Evolutionary conservation across 176 grass and related monocot genomes (phyloP).

Genomic region (Ensete glaucum): DNA sequence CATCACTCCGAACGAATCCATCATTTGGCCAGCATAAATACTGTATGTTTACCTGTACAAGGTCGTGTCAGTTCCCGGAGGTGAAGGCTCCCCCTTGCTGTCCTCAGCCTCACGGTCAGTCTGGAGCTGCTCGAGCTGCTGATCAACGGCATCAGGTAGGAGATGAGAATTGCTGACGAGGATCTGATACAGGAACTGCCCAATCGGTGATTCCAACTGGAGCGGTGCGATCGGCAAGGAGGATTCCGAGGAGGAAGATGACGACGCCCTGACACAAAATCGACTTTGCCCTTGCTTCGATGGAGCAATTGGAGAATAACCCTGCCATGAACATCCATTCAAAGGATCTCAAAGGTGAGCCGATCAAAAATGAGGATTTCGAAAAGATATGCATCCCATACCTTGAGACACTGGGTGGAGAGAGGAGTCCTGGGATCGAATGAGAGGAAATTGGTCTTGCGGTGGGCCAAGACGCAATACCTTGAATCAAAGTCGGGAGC

Average conservation of each 20-base stretch:
- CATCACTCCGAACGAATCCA: no score
- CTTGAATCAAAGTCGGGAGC: constrained; percentile 18
- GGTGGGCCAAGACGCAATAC: constrained; percentile 11
- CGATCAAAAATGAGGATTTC: no score
- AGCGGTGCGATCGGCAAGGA: constrained; percentile 57
- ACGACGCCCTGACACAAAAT: constrained; percentile 36
- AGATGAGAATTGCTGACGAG: constrained; percentile 82
- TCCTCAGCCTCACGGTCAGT: constrained; percentile 35
- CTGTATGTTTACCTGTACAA: constrained; percentile 60
- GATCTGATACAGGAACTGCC: constrained; percentile 84
- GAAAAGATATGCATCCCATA: constrained; percentile 1
- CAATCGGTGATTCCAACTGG: constrained; percentile 70
- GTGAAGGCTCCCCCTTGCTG: constrained; percentile 27
- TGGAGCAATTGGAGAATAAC: constrained; percentile 21
- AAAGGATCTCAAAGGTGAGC: background rate
- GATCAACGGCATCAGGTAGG: constrained; percentile 67
- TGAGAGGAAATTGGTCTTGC: constrained; percentile 21
- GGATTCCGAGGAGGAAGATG: constrained; percentile 36
- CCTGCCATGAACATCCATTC: constrained; percentile 22
- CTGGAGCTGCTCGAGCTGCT: constrained; percentile 79
- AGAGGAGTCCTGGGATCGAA: constrained; percentile 27
- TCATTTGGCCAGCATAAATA: no score
- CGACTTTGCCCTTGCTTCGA: constrained; percentile 32
- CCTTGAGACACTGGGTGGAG: constrained; percentile 46
- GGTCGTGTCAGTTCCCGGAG: constrained; percentile 55